Base-by-base conservation (phyloP, 371 early-diverging fungal species). In the Mucor racemosus region DNA sequence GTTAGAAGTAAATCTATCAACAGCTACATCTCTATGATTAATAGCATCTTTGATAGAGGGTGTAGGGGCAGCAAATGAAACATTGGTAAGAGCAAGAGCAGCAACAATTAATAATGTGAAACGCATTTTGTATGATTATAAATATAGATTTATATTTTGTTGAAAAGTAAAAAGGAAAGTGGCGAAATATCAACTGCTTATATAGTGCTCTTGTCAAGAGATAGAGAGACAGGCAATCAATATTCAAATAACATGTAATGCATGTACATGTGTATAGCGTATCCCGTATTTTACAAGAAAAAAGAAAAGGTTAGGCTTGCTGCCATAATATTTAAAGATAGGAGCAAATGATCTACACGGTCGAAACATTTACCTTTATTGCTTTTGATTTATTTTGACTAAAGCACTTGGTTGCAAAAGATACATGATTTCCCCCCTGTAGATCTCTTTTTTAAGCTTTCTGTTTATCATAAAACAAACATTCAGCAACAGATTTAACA, bases 51-150 rank as follows among this genome's bases (percentile, higher is more conserved):
- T 35, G n/a, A n/a, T n/a, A 14, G 21, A 21, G 0, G 26, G n/a
- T 26, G 55, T n/a, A 35, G 55, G 55, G 34, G 55, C 55, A 34
- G 55, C 55, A 15, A 35, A 34, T 34, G 55, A 55, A 17, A 55
- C 55, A n/a, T 55, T 31, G 35, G 55, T 35, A 35, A 55, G 55
- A n/a, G 55, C 55, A 34, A 55, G 55, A 55, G 55, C 55, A 35
- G 55, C 55, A 14, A 55, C 15, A 34, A 35, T 35, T 50, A 50
- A 26, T 21, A 50, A 11, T 26, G 50, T 50, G 50, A 50, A 50
- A 26, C 50, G 50, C 50, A 50, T 50, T 44, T 1, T 26, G 50
- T 9, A 19, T 50, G 26, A 50, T 50, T 21, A 38, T 38, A 38
- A 5, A 9, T 19, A 26, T 50, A 1, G 26, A 50, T 15, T 15